A percentile compares a stretch with the other conserved stretches of the same genome.
These are phyloP conservation scores for Kregervanrija pseudodelftensis DNA, from an alignment of 805 yeast species.

Conservation along the genomic window DNA sequence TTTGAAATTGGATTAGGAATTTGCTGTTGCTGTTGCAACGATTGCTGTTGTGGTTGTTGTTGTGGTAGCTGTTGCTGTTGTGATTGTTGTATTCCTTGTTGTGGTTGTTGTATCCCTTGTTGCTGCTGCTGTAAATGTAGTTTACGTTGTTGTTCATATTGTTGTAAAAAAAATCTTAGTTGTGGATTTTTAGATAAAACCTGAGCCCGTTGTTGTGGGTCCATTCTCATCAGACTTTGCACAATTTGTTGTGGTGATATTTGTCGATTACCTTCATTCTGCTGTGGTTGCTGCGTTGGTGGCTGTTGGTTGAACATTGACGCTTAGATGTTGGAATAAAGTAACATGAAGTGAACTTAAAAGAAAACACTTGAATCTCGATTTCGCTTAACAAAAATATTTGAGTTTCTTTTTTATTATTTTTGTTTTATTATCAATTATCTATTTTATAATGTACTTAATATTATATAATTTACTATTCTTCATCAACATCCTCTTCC, in stretches of 20 bases:
- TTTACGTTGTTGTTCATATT: slow-evolving; percentile 28
- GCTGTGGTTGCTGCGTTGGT: not conserved
- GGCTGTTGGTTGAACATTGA: not conserved
- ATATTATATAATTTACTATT: not conserved
- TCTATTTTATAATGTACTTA: no score
- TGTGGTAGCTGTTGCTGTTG: slow-evolving; percentile 4
- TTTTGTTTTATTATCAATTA: no score
- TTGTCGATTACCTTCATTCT: slow-evolving; percentile 9
- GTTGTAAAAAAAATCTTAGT: slow-evolving; percentile 25
- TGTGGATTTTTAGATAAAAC: slow-evolving; percentile 29
- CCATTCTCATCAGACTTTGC: slow-evolving; percentile 29
- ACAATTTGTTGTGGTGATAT: slow-evolving; percentile 24
- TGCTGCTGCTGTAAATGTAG: slow-evolving; percentile 18
- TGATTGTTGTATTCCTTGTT: slow-evolving; percentile 2
- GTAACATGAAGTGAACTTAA: no score
- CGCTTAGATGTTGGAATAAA: no score
- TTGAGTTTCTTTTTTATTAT: no score
- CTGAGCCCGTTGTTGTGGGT: slow-evolving; percentile 28
- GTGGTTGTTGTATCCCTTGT: slow-evolving; percentile 7
- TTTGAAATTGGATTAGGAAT: not conserved
- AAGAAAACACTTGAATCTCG: no score
- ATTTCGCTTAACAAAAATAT: no score
- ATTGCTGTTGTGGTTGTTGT: slow-evolving; percentile 8
- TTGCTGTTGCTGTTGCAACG: slow-evolving; percentile 7
- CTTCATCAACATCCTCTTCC: slow-evolving; percentile 13